Evolutionary conservation across 2,329 filamentous ascomycete species (phyloP), one percentile per base, ranked within the genome.

Genomic region (Paraphaeosphaeria minitans): DNA sequence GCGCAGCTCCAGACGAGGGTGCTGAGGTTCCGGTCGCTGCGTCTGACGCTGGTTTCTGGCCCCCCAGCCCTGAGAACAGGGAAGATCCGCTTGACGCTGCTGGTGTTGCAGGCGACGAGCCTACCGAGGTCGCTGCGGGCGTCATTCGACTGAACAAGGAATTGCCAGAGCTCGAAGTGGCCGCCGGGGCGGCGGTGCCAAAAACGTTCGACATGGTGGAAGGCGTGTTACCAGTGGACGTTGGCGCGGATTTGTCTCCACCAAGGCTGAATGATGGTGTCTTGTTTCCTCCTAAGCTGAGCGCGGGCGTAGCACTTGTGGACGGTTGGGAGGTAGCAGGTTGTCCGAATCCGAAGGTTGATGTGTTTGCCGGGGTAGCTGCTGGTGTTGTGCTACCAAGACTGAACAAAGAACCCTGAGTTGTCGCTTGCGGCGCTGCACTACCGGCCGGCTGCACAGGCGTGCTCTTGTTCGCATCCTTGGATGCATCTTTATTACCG

Each of bases 391-490:
- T 67, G 39, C 70, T 70, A 57, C 68, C 68, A 39, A 71, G 52
- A 22, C 59, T 60, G 43, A 76, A 75, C 47, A 72, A 65, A 29
- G 68, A 63, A 42, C 73, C 63, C 59, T 75, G 74, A 39, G 73
- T 62, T 24, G 73, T 68, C 43, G 66, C 63, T 72, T 77, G 69
- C 59, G 69, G 48, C 62, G 60, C 69, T 70, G 74, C 62, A 66
- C 56, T 59, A 68, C 58, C 60, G 39, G 70, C 65, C 56, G 73
- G 72, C 57, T 54, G 68, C 55, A 55, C 62, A 46, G 61, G 66
- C 19, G 69, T 67, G 29, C 63, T 68, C 61, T 74, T 72, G 72
- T 63, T 71, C 64, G 73, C 62, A 66, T 69, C 67, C 66, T 73
- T 55, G 55, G 69, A 67, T 39, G 70, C 58, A 50, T 65, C 58